A percentile compares a stretch with the other conserved stretches of the same genome.
Evolutionary conservation across 202 grass and related monocot species (phyloP).

Genomic region (Setaria viridis): DNA sequence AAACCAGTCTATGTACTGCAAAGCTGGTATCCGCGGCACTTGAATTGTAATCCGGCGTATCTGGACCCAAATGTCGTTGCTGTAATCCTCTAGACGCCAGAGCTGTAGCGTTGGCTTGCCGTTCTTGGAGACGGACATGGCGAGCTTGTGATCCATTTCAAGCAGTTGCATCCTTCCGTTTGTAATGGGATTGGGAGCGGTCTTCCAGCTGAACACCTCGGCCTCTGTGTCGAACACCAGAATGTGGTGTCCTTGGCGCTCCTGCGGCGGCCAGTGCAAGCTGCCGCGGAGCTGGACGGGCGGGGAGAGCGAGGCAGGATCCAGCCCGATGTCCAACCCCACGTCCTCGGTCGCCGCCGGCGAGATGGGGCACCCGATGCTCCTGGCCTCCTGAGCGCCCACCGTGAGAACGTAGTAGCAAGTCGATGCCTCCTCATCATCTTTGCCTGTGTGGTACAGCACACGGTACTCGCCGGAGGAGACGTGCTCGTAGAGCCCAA

Average conservation of each 20-base stretch:
- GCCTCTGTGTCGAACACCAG: conserved; percentile 22
- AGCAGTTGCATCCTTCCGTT: not conserved
- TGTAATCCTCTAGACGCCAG: conserved; percentile 16
- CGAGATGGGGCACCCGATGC: not conserved
- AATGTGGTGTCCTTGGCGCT: conserved; percentile 4
- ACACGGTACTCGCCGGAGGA: conserved; percentile 4
- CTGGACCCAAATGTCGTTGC: not conserved
- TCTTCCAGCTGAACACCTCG: conserved; percentile 27
- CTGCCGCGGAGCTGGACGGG: not conserved
- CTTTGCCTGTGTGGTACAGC: not conserved
- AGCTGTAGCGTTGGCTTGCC: not conserved
- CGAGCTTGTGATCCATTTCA: conserved; percentile 17
- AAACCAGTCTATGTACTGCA: not conserved
- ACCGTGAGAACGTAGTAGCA: not conserved
- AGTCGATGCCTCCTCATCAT: not conserved
- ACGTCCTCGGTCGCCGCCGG: not conserved
- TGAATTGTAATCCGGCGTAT: not conserved
- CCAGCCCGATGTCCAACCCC: not conserved
- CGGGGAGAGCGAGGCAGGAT: not conserved
- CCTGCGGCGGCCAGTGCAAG: conserved; percentile 37
- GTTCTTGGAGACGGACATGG: not conserved
- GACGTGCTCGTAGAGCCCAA: conserved; percentile 25
- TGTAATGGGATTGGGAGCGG: not conserved
- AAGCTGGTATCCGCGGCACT: not conserved
- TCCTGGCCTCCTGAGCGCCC: not conserved